phyloP scores from a whole-genome alignment of 2,329 filamentous ascomycete genomes.

The Fusarium begoniae region DNA sequence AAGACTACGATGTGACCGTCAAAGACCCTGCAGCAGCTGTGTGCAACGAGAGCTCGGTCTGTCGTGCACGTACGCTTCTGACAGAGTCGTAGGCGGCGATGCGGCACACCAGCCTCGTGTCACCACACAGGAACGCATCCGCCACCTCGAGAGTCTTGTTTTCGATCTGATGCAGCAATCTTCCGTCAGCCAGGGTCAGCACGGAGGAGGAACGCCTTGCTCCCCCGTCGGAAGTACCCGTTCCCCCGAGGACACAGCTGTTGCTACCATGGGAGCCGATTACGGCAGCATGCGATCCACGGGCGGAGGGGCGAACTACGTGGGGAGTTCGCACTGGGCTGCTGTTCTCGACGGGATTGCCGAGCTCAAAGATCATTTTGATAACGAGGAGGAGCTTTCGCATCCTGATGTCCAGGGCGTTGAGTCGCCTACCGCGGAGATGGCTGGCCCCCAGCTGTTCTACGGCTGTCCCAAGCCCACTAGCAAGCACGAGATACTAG shows the following conservation, averaged over 20 bases:
- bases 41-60: neutral
- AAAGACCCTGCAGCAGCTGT: constrained; percentile 15
- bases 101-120: neutral
- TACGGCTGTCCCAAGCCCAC: constrained; percentile 43
- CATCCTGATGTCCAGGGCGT: neutral
- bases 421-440: neutral
- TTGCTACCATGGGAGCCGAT: constrained; percentile 29
- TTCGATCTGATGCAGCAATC: constrained; percentile 38
- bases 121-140: constrained; percentile 13
- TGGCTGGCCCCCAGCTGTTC: constrained; percentile 41
- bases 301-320: constrained; percentile 44
- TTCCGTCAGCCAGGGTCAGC: neutral
- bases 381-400: constrained; percentile 39
- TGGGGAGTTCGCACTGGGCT: constrained; percentile 51
- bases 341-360: constrained; percentile 53
- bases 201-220: neutral
- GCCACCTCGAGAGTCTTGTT: constrained; percentile 44
- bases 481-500: constrained; percentile 46
- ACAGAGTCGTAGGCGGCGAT: neutral
- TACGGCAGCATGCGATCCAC: constrained; percentile 44
- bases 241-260: neutral
- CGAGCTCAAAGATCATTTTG: constrained; percentile 50
- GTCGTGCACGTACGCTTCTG: constrained; percentile 8
- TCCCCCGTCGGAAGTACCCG: neutral
- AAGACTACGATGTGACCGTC: constrained; percentile 20